phyloP scores from a whole-genome alignment of 768 basidiomycete species.

The Pleurotus giganteus region DNA sequence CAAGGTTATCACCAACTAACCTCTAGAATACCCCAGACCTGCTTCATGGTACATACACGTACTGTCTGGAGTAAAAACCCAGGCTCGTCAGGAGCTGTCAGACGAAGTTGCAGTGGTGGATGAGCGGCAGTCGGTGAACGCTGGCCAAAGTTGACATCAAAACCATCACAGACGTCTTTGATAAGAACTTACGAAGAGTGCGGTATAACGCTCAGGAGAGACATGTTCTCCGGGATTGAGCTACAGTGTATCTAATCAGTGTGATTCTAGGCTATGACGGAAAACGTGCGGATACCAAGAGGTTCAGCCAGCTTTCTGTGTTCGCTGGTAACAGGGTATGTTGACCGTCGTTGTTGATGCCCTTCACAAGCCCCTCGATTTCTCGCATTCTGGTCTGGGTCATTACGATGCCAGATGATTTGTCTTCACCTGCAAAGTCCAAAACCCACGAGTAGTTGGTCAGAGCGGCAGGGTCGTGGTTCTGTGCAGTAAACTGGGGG shows the following conservation, averaged over 20 bases:
- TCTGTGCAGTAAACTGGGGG: constrained; percentile 35
- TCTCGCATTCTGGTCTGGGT: constrained; percentile 73
- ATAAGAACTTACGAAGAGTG: constrained; percentile 56
- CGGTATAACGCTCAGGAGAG: constrained; percentile 63
- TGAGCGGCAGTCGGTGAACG: constrained; percentile 63
- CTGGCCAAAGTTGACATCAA: constrained; percentile 31
- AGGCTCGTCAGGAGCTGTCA: constrained; percentile 70
- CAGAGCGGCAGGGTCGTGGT: constrained; percentile 17
- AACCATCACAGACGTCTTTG: neutral
- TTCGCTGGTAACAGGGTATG: constrained; percentile 46
- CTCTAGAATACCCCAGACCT: constrained; percentile 76
- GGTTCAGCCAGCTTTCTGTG: constrained; percentile 62
- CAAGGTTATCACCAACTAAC: constrained; percentile 31
- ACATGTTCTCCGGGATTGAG: constrained; percentile 46
- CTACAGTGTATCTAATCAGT: constrained; percentile 31
- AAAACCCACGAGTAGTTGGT: constrained; percentile 58
- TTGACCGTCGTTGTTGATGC: constrained; percentile 42
- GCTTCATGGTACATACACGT: constrained; percentile 67
- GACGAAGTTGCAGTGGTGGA: constrained; percentile 66
- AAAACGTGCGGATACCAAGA: constrained; percentile 46
- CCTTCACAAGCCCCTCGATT: constrained; percentile 63
- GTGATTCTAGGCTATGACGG: neutral
- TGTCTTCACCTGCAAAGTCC: constrained; percentile 63
- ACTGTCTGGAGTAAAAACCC: constrained; percentile 72
- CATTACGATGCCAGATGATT: constrained; percentile 60